Evolutionary conservation across 2,329 filamentous ascomycete species (phyloP).

Genomic region (Eutypella sp.): DNA sequence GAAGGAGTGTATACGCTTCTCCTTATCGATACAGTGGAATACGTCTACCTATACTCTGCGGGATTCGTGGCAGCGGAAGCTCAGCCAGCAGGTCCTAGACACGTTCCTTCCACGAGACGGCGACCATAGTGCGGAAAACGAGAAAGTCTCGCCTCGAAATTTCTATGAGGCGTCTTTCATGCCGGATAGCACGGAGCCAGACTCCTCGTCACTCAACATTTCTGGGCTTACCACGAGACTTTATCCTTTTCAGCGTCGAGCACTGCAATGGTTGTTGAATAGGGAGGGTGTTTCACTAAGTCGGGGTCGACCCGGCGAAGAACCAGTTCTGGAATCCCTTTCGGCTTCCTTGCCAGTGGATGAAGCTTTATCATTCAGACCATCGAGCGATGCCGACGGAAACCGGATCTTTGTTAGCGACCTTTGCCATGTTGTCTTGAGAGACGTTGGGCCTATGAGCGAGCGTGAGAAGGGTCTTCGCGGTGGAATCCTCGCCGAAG

Average conservation of each 20-base stretch:
- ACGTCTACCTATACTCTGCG: slow-evolving; percentile 31
- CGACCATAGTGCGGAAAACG: slow-evolving; percentile 3
- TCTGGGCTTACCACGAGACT: slow-evolving; percentile 45
- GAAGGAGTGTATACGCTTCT: slow-evolving; percentile 26
- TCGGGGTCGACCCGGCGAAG: slow-evolving; percentile 7
- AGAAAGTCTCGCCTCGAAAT: slow-evolving; percentile 40
- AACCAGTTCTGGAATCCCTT: slow-evolving; percentile 21
- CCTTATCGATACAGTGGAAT: slow-evolving; percentile 39
- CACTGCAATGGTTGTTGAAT: slow-evolving; percentile 64
- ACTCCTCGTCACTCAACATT: slow-evolving; percentile 35
- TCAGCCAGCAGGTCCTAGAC: slow-evolving; percentile 33
- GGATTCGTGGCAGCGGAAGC: slow-evolving; percentile 21
- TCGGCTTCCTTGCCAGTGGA: slow-evolving; percentile 8
- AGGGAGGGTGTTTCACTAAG: slow-evolving; percentile 58
- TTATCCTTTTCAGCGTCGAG: slow-evolving; percentile 68
- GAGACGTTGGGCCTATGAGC: slow-evolving; percentile 41
- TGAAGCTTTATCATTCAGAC: slow-evolving; percentile 40
- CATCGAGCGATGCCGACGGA: slow-evolving; percentile 40
- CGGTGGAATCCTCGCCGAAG: slow-evolving; percentile 69
- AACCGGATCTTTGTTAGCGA: slow-evolving; percentile 42
- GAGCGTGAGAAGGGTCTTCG: slow-evolving; percentile 36
- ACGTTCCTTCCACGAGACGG: slow-evolving; percentile 23
- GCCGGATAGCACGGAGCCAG: slow-evolving; percentile 41
- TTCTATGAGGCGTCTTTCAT: slow-evolving; percentile 69
- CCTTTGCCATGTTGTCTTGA: slow-evolving; percentile 55